phyloP scores from a whole-genome alignment of 495 filamentous ascomycete species.

The Sporormia fimetaria region DNA sequence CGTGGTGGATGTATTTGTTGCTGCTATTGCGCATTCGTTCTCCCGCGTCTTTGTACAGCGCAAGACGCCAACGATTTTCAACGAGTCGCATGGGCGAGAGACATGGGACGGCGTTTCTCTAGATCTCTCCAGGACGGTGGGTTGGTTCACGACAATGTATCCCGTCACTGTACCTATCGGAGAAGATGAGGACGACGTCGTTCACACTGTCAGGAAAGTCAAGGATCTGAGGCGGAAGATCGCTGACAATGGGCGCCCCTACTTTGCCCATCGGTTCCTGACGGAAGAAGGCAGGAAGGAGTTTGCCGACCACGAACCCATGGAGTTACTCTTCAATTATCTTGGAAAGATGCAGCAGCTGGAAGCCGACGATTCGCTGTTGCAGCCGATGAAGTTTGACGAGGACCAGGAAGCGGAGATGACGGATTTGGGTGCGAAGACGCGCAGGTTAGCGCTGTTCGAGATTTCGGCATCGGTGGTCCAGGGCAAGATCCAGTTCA shows the following conservation, averaged over 20 bases:
- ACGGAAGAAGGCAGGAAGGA: constrained; percentile 13
- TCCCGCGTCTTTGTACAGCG: constrained; percentile 20
- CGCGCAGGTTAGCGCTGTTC: constrained; percentile 13
- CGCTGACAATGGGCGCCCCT: constrained; percentile 20
- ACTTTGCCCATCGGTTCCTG: constrained; percentile 23
- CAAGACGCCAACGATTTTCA: constrained; percentile 20
- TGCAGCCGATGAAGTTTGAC: constrained; percentile 21
- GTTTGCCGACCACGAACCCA: constrained; percentile 19
- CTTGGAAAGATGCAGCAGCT: constrained; percentile 37
- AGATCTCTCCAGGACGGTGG: constrained; percentile 23
- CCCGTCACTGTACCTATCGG: constrained; percentile 16
- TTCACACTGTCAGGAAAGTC: constrained; percentile 15
- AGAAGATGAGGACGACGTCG: constrained; percentile 18
- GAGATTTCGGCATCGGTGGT: constrained; percentile 24
- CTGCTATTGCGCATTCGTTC: constrained; percentile 22
- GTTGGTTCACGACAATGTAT: constrained; percentile 27
- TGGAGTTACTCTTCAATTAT: constrained; percentile 39
- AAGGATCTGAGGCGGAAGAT: constrained; percentile 22
- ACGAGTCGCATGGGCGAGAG: constrained; percentile 25
- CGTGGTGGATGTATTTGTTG: constrained; percentile 19
- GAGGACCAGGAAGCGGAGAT: constrained; percentile 31
- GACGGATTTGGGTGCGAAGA: constrained; percentile 27
- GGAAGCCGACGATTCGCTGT: constrained; percentile 27
- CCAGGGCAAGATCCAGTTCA: constrained; percentile 23
- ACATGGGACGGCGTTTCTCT: constrained; percentile 16